A percentile compares a stretch with the other conserved stretches of the same genome.
phyloP scores from a whole-genome alignment of 371 early-diverging fungal genomes.

The Apophysomyces ossiformis region DNA sequence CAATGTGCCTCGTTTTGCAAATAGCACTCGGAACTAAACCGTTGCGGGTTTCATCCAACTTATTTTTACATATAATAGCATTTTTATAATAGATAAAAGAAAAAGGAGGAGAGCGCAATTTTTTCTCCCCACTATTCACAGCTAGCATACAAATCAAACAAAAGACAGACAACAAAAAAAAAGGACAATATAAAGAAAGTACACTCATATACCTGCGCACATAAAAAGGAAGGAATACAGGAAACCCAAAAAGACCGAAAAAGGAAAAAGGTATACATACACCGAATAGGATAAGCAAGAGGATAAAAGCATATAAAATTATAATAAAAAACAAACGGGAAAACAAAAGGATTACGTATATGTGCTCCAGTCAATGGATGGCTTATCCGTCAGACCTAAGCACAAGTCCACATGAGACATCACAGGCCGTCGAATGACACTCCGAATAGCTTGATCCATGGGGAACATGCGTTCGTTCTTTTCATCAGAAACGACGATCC shows the following conservation, averaged over 20 bases:
- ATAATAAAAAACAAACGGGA: background rate
- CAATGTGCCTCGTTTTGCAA: no score
- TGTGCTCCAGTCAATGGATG: slow-evolving; percentile 51
- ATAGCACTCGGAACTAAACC: no score
- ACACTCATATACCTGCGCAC: background rate
- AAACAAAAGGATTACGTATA: slow-evolving; percentile 14
- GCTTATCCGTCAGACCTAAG: slow-evolving; percentile 45
- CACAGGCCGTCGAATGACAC: slow-evolving; percentile 38
- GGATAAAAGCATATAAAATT: background rate
- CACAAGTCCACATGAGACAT: slow-evolving; percentile 47
- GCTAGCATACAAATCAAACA: no score
- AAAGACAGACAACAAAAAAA: background rate
- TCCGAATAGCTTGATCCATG: slow-evolving; percentile 48
- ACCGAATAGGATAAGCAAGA: background rate
- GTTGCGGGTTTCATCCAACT: no score
- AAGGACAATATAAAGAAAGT: background rate
- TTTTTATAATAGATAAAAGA: no score
- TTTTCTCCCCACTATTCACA: no score
- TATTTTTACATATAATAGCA: no score
- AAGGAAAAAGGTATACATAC: slow-evolving; percentile 1
- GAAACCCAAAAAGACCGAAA: background rate
- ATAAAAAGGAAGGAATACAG: background rate
- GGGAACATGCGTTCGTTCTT: slow-evolving; percentile 44
- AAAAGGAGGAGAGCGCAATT: no score
- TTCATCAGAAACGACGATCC: slow-evolving; percentile 48